Evolutionary conservation across 192 early-diverging fungal species (phyloP), one percentile per base, ranked within the genome.

Genomic region (Coemansia sp.): DNA sequence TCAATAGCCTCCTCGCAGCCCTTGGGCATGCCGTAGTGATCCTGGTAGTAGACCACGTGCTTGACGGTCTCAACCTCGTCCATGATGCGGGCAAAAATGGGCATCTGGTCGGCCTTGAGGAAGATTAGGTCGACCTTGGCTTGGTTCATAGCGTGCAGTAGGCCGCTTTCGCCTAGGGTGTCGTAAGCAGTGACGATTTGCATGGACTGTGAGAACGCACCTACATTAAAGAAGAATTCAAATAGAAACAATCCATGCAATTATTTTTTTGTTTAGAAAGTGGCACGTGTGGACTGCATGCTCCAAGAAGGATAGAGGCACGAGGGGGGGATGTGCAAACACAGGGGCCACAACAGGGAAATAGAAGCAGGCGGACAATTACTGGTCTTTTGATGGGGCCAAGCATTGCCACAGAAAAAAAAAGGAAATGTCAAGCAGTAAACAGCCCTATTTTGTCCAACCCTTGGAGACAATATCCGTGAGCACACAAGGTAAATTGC

Each of bases 111-210:
- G 37, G 89, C 78, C 59, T 86, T 82, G 21, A 85, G 59, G 75
- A 93, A 95, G 62, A 94, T 82, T 30, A 87, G 80, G 8, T 84
- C 78, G 38, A 91, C 89, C 76, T 92, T 91, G 60, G 92, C 86
- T 78, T 97, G 91, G 71, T 95, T 92, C 83, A 98, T 92, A 0
- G 95, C 94, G 72, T 92, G 95, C 44, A 87, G 57, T 23, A 96
- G 87, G 64, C 94, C 94, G 46, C 92, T 90, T 66, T 92, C 91
- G 26, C 94, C 95, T 32, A 97, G 86, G 16, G 94, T 95, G 67
- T 91, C 90, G 78, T 91, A 92, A 17, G 93, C 92, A 37, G 95
- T 97, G 58, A 91, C 89, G 71, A 95, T 90, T 64, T 88, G 89
- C 68, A 93, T 85, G 30, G 70, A 76, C 77, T 95, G 92, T 19